phyloP scores from a whole-genome alignment of 2,329 filamentous ascomycete genomes.

The Fusarium brachygibbosum region DNA sequence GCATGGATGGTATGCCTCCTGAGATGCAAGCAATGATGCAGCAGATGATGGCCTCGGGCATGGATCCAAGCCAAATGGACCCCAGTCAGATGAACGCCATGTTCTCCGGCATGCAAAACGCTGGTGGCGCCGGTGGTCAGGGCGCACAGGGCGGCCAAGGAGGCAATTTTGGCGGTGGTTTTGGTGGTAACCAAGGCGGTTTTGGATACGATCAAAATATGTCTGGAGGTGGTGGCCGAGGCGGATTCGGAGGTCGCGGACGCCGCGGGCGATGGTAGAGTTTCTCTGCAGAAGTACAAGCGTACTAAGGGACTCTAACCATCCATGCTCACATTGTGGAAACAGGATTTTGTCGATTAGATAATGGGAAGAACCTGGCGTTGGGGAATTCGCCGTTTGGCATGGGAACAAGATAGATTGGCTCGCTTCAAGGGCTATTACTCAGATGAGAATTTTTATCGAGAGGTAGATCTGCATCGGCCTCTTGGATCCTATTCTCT shows the following conservation, averaged over 20 bases:
- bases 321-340: neutral
- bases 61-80: slow-evolving; percentile 77
- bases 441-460: slow-evolving; percentile 13
- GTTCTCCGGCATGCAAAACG: slow-evolving; percentile 70
- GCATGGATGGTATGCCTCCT: slow-evolving; percentile 73
- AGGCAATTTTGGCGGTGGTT: slow-evolving; percentile 67
- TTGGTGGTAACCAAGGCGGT: slow-evolving; percentile 65
- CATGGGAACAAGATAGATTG: slow-evolving; percentile 43
- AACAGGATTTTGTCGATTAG: slow-evolving; percentile 39
- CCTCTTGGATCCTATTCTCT: slow-evolving; percentile 7
- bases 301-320: neutral
- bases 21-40: slow-evolving; percentile 79
- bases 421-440: slow-evolving; percentile 26
- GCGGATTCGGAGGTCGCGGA: slow-evolving; percentile 51
- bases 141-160: slow-evolving; percentile 64
- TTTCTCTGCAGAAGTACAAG: too few species aligned
- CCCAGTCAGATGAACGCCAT: slow-evolving; percentile 69
- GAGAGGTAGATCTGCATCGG: slow-evolving; percentile 19
- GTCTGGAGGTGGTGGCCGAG: slow-evolving; percentile 56
- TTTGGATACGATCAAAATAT: slow-evolving; percentile 66
- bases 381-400: slow-evolving; percentile 44
- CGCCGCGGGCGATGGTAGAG: slow-evolving; percentile 46
- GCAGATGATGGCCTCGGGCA: slow-evolving; percentile 75
- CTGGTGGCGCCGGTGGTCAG: slow-evolving; percentile 56
- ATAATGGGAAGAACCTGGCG: slow-evolving; percentile 46